These are phyloP conservation scores for peach (Prunus persica) DNA, from an alignment of 306 rosid genomes.

Conservation along the genomic window DNA sequence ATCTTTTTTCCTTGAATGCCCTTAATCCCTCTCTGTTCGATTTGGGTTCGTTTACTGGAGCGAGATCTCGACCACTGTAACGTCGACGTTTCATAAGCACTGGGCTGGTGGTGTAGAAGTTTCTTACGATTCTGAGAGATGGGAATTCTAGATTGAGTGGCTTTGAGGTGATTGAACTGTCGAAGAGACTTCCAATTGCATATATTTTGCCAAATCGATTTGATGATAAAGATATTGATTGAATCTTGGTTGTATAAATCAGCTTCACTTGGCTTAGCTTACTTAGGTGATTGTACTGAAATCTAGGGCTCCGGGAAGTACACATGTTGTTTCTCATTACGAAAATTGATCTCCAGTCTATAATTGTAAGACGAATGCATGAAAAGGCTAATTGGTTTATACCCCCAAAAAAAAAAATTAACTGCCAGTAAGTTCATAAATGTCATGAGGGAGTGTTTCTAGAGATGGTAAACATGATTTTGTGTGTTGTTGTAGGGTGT, in stretches of 20 bases:
- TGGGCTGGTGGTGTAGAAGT: background rate
- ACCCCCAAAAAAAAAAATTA: background rate
- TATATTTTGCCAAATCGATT: background rate
- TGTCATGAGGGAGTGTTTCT: background rate
- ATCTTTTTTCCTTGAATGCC: background rate
- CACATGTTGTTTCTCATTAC: background rate
- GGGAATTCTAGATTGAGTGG: background rate
- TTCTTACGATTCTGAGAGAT: background rate
- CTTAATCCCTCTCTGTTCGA: background rate
- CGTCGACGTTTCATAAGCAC: background rate
- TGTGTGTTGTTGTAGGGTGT: background rate
- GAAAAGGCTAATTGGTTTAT: background rate
- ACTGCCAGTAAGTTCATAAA: background rate
- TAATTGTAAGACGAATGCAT: background rate
- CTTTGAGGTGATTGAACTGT: background rate
- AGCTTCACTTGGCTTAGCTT: background rate
- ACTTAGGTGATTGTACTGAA: background rate
- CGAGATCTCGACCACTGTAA: background rate
- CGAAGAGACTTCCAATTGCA: too few species aligned
- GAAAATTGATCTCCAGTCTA: background rate
- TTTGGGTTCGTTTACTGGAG: background rate
- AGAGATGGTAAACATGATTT: background rate
- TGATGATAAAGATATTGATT: background rate
- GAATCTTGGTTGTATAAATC: background rate
- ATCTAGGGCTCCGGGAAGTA: background rate